Percentiles rank a stretch among this genome's conserved stretches.
Conservation (phyloP, 306 rosid genomes). For the Herpetospermum pedunculosum region DNA sequence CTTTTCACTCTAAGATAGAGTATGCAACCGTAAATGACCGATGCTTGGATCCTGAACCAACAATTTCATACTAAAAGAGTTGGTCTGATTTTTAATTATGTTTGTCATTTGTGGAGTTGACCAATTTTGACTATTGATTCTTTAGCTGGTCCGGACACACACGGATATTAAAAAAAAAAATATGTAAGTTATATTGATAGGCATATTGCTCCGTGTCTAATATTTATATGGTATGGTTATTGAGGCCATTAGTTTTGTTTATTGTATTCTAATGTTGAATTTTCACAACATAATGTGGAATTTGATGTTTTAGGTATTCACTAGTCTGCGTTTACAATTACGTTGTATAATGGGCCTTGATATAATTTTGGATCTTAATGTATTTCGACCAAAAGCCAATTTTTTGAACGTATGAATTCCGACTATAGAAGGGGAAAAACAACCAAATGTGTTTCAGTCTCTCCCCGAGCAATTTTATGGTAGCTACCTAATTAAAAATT, state of each 20-base stretch:
- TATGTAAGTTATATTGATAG: too few relatives aligned
- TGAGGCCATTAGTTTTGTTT: background rate
- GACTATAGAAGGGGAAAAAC: background rate
- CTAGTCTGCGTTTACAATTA: background rate
- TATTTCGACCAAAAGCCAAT: background rate
- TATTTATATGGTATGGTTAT: background rate
- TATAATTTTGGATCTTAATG: background rate
- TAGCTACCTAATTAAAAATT: too few relatives aligned
- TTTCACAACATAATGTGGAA: background rate
- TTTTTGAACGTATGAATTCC: background rate
- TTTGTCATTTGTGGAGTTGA: background rate
- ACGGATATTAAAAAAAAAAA: too few relatives aligned
- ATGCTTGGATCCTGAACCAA: background rate
- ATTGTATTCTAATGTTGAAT: background rate
- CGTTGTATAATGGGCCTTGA: background rate
- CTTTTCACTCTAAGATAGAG: slow-evolving; percentile 40
- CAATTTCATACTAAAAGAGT: background rate
- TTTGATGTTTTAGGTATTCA: background rate
- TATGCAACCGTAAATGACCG: background rate
- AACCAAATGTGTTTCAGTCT: too few relatives aligned
- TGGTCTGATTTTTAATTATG: background rate
- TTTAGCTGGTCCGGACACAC: too few relatives aligned
- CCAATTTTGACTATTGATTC: background rate
- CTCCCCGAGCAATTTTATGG: too few relatives aligned
- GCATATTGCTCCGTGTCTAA: background rate